Evolutionary conservation across 2,329 filamentous ascomycete genomes (phyloP).

Genomic region (Ceratocystis papillata): DNA sequence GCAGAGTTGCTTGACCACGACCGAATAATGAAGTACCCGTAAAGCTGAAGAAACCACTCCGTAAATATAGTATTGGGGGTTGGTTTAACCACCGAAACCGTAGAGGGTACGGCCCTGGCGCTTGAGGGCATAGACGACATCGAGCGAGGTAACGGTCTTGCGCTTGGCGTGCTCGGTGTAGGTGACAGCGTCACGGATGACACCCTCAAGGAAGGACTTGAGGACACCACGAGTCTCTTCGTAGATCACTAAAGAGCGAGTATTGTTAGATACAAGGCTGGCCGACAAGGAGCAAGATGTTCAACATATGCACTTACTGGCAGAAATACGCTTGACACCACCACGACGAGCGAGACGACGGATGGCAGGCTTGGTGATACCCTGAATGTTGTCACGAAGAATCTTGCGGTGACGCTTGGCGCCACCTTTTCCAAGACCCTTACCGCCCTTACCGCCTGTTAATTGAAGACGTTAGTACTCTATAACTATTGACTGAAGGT

Average conservation of each 20-base stretch:
- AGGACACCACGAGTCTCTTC: slow-evolving; percentile 67
- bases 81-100: slow-evolving; percentile 73
- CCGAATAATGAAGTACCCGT: neutral
- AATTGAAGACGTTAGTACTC: slow-evolving; percentile 15
- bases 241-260: slow-evolving; percentile 49
- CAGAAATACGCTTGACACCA: slow-evolving; percentile 99
- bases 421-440: slow-evolving; percentile 95
- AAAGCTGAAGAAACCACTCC: slow-evolving; percentile 9
- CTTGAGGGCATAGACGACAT: slow-evolving; percentile 59
- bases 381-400: slow-evolving; percentile 98
- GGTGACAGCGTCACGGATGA: slow-evolving; percentile 66
- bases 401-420: slow-evolving; percentile 99
- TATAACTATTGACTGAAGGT: neutral
- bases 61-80: neutral
- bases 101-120: slow-evolving; percentile 67
- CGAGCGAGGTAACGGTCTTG: slow-evolving; percentile 64
- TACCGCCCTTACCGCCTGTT: slow-evolving; percentile 84
- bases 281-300: neutral
- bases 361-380: slow-evolving; percentile 97
- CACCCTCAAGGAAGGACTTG: slow-evolving; percentile 67
- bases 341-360: slow-evolving; percentile 97
- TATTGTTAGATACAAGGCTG: slow-evolving; percentile 11
- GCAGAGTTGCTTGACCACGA: neutral
- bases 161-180: slow-evolving; percentile 74
- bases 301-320: slow-evolving; percentile 36